Base-by-base conservation (phyloP, 1,284 basidiomycete species). In the Ustilago curta region DNA sequence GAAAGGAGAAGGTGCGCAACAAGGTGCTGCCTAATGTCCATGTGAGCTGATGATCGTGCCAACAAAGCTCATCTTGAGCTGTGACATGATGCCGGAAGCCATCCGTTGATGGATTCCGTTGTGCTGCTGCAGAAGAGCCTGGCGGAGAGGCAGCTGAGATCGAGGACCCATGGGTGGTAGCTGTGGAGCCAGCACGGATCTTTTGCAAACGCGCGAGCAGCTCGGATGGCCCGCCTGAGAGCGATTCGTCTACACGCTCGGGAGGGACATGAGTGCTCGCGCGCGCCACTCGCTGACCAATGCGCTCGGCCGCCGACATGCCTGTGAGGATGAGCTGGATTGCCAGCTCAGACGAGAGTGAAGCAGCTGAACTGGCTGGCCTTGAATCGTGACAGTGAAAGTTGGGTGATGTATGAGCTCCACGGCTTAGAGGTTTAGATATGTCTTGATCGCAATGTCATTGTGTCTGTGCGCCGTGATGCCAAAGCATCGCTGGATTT, bases 1-100 rank as follows among this genome's bases (percentile, higher is more conserved):
- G 14, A 44, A 70, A 81, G 39, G 73, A 70, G 29, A 79, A 78
- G 35, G 70, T 65, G 44, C 79, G 69, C 31, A 79, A 23, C 8
- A 79, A 59, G 14, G 23, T 56, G 29, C 54, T 61, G 12, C 75
- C 77, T 55, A 66, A 53, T 16, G 69, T 74, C 79, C 79, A 81
- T 25, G 73, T 68, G 43, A 81, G 67, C 29, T 51, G 27, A 9
- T 47, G 45, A 12, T 57, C 70, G 8, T 65, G 47, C 79, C 79
- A 81, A 32, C 50, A 65, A 18, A 81, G 77, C 59, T 78, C 77
- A 8, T 65, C 64, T 2, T 59, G 45, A 35, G 66, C 60, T 3
- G 8, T 9, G 35, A 14, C 18, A 25, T 31, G 40, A 19, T 21
- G 31, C 4, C 27, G 39, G 11, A 21, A 19, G 18, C 32, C n/a